A percentile compares a stretch with the other conserved stretches of the same genome.
Evolutionary conservation across 2,329 filamentous ascomycete genomes (phyloP).

Genomic region (Coniella lustricola): DNA sequence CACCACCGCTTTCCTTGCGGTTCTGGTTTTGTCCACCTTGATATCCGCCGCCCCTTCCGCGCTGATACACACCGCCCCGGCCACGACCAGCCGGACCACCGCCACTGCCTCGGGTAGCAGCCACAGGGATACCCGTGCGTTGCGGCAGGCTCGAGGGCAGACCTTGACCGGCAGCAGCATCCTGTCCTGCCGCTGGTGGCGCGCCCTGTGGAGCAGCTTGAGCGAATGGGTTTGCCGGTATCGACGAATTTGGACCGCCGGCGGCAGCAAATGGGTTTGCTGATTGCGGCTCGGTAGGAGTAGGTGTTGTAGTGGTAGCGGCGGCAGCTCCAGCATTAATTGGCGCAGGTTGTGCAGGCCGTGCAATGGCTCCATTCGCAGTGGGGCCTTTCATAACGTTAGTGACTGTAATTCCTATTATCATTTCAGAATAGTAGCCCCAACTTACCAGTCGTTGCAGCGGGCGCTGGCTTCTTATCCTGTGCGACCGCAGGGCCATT

Average conservation of each 20-base stretch:
- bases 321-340: slow-evolving; percentile 11
- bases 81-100: slow-evolving; percentile 16
- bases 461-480: slow-evolving; percentile 6
- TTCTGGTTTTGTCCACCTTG: slow-evolving; percentile 27
- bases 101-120: slow-evolving; percentile 17
- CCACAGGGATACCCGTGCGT: slow-evolving; percentile 21
- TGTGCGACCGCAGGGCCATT: slow-evolving; percentile 5
- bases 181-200: slow-evolving; percentile 14
- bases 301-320: neutral
- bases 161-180: slow-evolving; percentile 4
- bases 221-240: slow-evolving; percentile 7
- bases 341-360: slow-evolving; percentile 10
- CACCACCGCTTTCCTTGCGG: slow-evolving; percentile 33
- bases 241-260: neutral
- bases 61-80: slow-evolving; percentile 23
- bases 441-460: slow-evolving; percentile 10
- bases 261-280: slow-evolving; percentile 16
- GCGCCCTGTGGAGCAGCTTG: slow-evolving; percentile 11
- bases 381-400: neutral
- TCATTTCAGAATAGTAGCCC: too few relatives aligned
- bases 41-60: slow-evolving; percentile 22
- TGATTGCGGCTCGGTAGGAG: slow-evolving; percentile 1
- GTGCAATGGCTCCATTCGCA: slow-evolving; percentile 9
- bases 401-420: too few relatives aligned
- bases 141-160: slow-evolving; percentile 16